Base-by-base conservation (phyloP, 495 filamentous ascomycete genomes). In the Aspergillus indologenus region DNA sequence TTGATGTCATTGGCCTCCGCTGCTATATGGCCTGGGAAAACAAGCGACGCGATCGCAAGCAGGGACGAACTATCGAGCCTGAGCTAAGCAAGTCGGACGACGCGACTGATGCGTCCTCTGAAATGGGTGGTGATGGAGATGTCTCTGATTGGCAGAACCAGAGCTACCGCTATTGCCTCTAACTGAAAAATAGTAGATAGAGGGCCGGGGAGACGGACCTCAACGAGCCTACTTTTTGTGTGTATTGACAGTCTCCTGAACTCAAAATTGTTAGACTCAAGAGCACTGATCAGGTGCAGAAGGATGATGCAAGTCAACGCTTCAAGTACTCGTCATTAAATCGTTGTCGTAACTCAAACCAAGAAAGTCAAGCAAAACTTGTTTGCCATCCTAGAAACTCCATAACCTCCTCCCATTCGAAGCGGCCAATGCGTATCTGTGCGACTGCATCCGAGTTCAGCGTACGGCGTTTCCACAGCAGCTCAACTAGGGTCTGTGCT, bases 191-290 rank as follows among this genome's bases (percentile, higher is more conserved):
- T 47, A 47, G 19, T 22, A 47, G 19, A 1, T 1, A 17, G n/a
- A 1, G 8, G 17, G 44, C 7, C 5, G 15, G 1, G 20, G 68
- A 67, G 60, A 59, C 68, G 45, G 68, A 71, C 26, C 52, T 58
- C 42, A 43, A 55, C 20, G 20, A 11, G 34, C 17, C 54, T 47
- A 40, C 17, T 40, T 8, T 34, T 43, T 31, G 48, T 40, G 31
- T 31, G 57, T 57, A 43, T 22, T 9, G 26, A 40, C 4, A 14
- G 7, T 40, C 12, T 40, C 34, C 6, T 7, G 34, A 15, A 2
- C 12, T 40, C 4, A 29, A 9, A 29, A 15, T 40, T 8, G 26
- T 40, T 40, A 11, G 2, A 40, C 34, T 40, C 6, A 15, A 15
- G 12, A 40, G 12, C 5, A 40, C 12, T 6, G 5, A 40, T 15